Evolutionary conservation across 768 basidiomycete species (phyloP), one percentile per base, ranked within the genome.

Genomic region (Termitomyces sp.): DNA sequence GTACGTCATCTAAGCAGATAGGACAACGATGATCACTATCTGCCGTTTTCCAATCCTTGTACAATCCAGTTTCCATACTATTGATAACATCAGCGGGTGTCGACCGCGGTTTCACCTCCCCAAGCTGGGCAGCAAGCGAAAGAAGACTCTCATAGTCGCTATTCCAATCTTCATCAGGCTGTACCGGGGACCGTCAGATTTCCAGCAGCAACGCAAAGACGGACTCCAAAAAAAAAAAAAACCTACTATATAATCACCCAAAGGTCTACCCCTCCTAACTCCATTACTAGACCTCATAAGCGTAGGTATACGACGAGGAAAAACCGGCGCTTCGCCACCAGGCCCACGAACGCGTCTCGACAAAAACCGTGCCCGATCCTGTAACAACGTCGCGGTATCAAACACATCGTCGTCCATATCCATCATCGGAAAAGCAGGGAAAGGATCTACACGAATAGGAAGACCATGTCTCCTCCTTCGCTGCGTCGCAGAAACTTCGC

Each of bases 1-100:
- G 53, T 65, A 90, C 90, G 70, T 93, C 90, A 60, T 92, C 90
- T 61, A 92, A 70, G 65, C 91, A 93, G 53, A 93, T 92, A 2
- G 91, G 90, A 69, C 91, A 93, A 46, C 89, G 79, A 55, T 80
- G 74, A 61, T 92, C 90, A 55, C 84, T 84, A 39, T 85, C 86
- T 1, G 76, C 67, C 6, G 74, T 81, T 46, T 77, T 79, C 87
- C 88, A 91, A 32, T 90, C 88, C 62, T 81, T 81, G 68, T 85
- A 92, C 22, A 74, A 67, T 0, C 76, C 86, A 16, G 75, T 82
- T 20, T 88, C 84, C 51, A 92, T 71, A 0, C 76, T 72, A 13
- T 81, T 69, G 47, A 93, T 72, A 31, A 90, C 75, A 8, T 84
- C 73, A 1, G 79, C 77, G 2, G 89, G 84, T 1, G 87, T 88